Conservation (phyloP, 768 basidiomycete genomes). For the Auricularia sp. region DNA sequence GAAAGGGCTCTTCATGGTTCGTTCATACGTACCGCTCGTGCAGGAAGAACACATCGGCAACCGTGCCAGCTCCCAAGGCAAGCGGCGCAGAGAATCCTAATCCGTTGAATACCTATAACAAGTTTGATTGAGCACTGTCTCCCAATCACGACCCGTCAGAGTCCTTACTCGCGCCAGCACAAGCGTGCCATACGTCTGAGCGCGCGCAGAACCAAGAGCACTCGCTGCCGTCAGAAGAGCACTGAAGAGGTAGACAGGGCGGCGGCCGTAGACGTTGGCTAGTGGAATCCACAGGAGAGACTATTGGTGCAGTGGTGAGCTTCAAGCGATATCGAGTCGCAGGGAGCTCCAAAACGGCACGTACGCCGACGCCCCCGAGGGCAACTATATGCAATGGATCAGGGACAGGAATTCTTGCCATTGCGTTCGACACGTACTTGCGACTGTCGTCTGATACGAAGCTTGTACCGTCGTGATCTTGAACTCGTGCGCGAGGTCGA, state of each 20-base stretch:
- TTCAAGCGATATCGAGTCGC: neutral
- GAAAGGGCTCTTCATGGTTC: too few species aligned
- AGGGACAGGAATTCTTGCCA: neutral
- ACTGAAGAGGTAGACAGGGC: conserved; percentile 24
- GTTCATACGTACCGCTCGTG: conserved; percentile 17
- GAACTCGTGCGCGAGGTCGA: conserved; percentile 28
- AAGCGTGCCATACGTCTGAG: neutral
- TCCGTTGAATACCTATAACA: conserved; percentile 24
- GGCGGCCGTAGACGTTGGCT: conserved; percentile 31
- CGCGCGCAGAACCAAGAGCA: neutral
- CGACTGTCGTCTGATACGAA: conserved; percentile 28
- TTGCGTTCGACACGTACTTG: conserved; percentile 18
- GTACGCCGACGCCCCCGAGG: neutral
- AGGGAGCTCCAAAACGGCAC: neutral
- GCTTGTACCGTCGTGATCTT: conserved; percentile 26
- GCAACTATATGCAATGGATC: neutral
- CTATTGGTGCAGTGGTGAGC: conserved; percentile 15
- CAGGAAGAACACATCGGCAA: conserved; percentile 26
- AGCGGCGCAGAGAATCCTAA: conserved; percentile 25
- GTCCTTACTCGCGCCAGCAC: neutral
- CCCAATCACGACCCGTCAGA: neutral
- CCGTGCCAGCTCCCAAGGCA: conserved; percentile 30
- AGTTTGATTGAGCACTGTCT: too few species aligned
- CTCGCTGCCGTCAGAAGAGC: neutral
- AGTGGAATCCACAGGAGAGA: conserved; percentile 30